Base-by-base conservation (phyloP, 257 asterid species). In the Scutellaria barbata region DNA sequence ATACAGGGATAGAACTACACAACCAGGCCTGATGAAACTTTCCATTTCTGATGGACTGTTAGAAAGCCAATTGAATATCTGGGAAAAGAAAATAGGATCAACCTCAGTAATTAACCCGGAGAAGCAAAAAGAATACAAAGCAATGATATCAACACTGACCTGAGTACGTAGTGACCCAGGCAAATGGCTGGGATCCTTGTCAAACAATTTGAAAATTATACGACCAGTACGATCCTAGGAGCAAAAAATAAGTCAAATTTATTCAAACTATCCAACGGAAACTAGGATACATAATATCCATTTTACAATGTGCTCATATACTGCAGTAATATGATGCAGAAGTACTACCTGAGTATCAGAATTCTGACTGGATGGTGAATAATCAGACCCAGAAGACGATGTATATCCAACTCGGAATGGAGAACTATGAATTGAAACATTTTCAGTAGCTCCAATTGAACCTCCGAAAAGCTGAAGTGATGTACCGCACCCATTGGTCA, bases 11-110 rank as follows among this genome's bases (percentile, higher is more conserved):
- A 94, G 76, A 51, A 90, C 76, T 58, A 94, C 81, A 76, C 98
- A 94, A 63, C 97, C 98, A 75, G 98, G 98, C 76, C 91, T 87
- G 71, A 94, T 90, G 80, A 89, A 88, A 82, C 98, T 86, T 81
- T 90, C 98, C 93, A 94, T 94, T 72, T 94, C 97, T 11, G 97
- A 83, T 17, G 98, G 98, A 79, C 90, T 84, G 74, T 77, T 88
- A 20, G 92, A 85, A 61, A 94, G 95, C 98, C 98, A 94, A 73
- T 82, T 85, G 82, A 64, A 81, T 68, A 94, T 77, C 98, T 94
- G 88, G 61, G 87, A 68, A 14, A 60, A 71, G 13, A 59, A 42
- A 53, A 66, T 10, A 63, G 10, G 8, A 80, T 53, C 40, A 20
- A 56, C 48, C 40, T 48, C 68, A 42, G 76, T 52, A 43, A 58